Base-by-base conservation (phyloP, 2,329 filamentous ascomycete genomes). In the Ophiocordyceps australis region DNA sequence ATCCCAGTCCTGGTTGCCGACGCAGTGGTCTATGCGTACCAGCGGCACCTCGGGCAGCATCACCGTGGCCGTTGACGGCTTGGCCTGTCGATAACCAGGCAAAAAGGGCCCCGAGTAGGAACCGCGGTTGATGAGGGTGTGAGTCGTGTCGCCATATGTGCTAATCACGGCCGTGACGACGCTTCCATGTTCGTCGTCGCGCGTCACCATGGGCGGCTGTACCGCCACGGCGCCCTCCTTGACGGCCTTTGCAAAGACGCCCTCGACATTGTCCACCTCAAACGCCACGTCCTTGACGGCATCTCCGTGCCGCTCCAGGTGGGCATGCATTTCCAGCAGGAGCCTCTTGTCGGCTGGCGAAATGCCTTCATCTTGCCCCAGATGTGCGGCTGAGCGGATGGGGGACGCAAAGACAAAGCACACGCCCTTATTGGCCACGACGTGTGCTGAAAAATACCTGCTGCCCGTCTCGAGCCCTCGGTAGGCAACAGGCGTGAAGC, bases 1-100 rank as follows among this genome's bases (percentile, higher is more conserved):
- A 50, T 83, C 64, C 86, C 86, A 94, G 52, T 82, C 77, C 59
- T 94, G 85, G 60, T 95, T 94, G 37, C 86, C 86, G 39, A 95
- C 86, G 52, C 86, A 94, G 62, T 95, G 86, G 55, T 95, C 86
- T 54, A 95, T 83, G 38, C 71, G 71, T 33, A 66, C 64, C 28
- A 93, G 65, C 8, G 58, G 49, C 10, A 92, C 66, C 1, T 55
- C 40, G 0, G 83, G 81, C 14, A 81, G 55, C 16, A 47, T 23
- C 9, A 55, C 38, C 13, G 43, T 49, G 15, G 48, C 42, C 3
- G 50, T 46, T 30, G 46, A 37, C 27, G 45, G 44, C 23, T 47
- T 54, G 21, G 62, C 65, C 6, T 65, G 49, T 23, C 72, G 68
- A 58, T 77, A 95, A 7, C 82, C 82, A 0, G 86, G 86, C 25